These are phyloP conservation scores for Colletotrichum limetticola DNA, from an alignment of 2,329 filamentous ascomycete genomes.

Conservation along the genomic window DNA sequence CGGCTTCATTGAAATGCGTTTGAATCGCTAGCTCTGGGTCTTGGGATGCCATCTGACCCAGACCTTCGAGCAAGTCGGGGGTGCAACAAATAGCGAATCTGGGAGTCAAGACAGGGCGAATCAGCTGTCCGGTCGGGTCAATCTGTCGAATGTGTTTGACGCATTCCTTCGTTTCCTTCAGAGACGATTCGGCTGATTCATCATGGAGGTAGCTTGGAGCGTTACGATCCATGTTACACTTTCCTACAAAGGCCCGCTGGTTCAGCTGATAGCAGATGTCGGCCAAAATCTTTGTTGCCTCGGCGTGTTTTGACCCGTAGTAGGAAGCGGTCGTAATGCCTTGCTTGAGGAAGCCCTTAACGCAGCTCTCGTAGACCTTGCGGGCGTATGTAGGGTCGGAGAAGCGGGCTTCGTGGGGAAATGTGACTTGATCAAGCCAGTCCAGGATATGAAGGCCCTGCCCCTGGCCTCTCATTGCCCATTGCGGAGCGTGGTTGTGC, in stretches of 20 bases:
- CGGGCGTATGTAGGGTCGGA: conserved; percentile 62
- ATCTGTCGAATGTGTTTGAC: conserved; percentile 58
- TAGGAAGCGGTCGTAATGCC: conserved; percentile 72
- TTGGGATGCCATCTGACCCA: conserved; percentile 62
- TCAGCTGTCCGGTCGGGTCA: conserved; percentile 54
- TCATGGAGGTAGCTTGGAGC: conserved; percentile 66
- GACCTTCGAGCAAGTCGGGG: conserved; percentile 60
- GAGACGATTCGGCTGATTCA: conserved; percentile 54
- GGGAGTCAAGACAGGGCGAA: conserved; percentile 65
- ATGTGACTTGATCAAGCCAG: conserved; percentile 74
- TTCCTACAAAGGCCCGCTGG: conserved; percentile 70
- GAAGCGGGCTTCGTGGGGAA: conserved; percentile 72
- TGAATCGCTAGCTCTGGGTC: conserved; percentile 67
- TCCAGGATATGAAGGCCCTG: conserved; percentile 66
- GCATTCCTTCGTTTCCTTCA: conserved; percentile 60
- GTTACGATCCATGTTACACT: conserved; percentile 71
- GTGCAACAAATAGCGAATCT: conserved; percentile 72
- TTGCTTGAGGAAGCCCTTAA: conserved; percentile 69
- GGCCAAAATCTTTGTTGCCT: conserved; percentile 67
- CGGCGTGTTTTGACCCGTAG: conserved; percentile 66
- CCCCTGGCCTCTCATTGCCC: conserved; percentile 59
- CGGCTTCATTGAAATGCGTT: conserved; percentile 75
- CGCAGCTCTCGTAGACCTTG: conserved; percentile 60
- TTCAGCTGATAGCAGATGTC: conserved; percentile 62
- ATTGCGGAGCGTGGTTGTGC: conserved; percentile 74